phyloP scores from a whole-genome alignment of 768 basidiomycete genomes.

The Macrolepiota albuminosa region DNA sequence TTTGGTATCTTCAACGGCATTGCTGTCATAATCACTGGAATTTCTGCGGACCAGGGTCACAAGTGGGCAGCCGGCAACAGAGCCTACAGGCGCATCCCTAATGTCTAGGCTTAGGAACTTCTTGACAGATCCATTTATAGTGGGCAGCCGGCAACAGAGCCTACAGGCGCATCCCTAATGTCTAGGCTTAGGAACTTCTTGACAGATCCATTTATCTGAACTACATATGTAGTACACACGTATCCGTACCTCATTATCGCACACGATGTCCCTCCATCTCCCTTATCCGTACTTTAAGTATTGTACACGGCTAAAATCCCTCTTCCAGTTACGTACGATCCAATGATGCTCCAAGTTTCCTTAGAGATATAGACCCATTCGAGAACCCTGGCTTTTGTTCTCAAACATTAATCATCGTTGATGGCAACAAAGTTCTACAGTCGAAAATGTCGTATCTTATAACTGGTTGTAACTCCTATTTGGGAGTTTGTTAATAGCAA shows the following conservation, averaged over 20 bases:
- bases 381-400: not conserved
- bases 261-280: not conserved
- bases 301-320: not conserved
- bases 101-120: not conserved
- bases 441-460: not conserved
- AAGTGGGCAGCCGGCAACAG: slow-evolving; percentile 77
- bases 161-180: slow-evolving; percentile 39
- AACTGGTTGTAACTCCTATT: too few relatives aligned
- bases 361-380: not conserved
- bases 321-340: not conserved
- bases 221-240: not conserved
- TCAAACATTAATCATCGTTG: too few relatives aligned
- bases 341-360: not conserved
- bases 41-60: slow-evolving; percentile 56
- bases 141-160: slow-evolving; percentile 80
- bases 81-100: slow-evolving; percentile 44
- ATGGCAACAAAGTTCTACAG: not conserved
- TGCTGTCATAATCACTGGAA: slow-evolving; percentile 58
- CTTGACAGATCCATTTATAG: slow-evolving; percentile 1
- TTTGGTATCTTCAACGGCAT: slow-evolving; percentile 44
- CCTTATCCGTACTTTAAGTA: not conserved
- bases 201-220: not conserved
- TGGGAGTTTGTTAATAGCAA: too few relatives aligned
- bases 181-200: not conserved
- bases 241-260: not conserved